These are phyloP conservation scores for Funneliformis caledonium DNA, from an alignment of 371 early-diverging fungal species.

Conservation along the genomic window DNA sequence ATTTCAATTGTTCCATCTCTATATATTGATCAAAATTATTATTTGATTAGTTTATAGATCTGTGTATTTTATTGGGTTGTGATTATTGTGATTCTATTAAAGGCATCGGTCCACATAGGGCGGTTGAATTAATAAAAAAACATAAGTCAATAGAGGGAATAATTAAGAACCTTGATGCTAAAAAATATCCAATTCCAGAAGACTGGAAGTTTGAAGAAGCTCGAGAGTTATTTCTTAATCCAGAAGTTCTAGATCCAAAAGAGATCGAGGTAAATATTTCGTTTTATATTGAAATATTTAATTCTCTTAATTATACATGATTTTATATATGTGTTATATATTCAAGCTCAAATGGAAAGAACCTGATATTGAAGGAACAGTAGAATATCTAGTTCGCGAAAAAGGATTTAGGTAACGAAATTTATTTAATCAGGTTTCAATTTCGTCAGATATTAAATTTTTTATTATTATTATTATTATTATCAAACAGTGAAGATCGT, in stretches of 20 bases:
- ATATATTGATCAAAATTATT: neutral
- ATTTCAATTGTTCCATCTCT: neutral
- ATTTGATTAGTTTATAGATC: constrained; percentile 88
- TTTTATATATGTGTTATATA: neutral
- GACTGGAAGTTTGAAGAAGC: constrained; percentile 95
- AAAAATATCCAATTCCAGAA: constrained; percentile 81
- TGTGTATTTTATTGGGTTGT: constrained; percentile 99
- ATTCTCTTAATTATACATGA: neutral
- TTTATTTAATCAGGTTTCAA: neutral
- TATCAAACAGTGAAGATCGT: constrained; percentile 79
- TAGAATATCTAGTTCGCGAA: constrained; percentile 90
- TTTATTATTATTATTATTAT: too few species aligned
- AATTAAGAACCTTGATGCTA: constrained; percentile 72
- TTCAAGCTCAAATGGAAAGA: constrained; percentile 81
- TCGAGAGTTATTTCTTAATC: constrained; percentile 86
- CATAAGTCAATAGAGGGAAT: constrained; percentile 90
- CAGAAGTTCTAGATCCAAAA: constrained; percentile 77
- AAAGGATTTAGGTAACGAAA: constrained; percentile 90
- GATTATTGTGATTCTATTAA: constrained; percentile 98
- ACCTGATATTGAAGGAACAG: constrained; percentile 90
- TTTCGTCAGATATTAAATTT: too few species aligned
- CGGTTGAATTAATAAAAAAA: constrained; percentile 87
- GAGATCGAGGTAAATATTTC: constrained; percentile 57
- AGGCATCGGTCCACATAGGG: constrained; percentile 96
- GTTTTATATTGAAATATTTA: neutral